Evolutionary conservation across 2,329 filamentous ascomycete species (phyloP), one percentile per base, ranked within the genome.

Genomic region (Xylaria sp.): DNA sequence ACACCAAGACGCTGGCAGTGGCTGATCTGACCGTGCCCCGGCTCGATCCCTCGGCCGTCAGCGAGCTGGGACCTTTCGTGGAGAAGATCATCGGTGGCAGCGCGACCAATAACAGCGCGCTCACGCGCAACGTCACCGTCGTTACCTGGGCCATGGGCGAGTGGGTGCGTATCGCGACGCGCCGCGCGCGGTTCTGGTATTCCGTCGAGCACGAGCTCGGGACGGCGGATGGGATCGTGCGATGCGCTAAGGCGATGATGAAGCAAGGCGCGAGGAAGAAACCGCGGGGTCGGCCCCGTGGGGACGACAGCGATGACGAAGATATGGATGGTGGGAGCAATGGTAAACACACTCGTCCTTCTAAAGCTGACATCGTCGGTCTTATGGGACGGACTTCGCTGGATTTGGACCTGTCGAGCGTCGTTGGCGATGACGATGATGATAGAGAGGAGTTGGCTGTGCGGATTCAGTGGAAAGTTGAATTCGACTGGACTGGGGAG

Each of bases 401-500:
- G 15, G 83, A 86, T 41, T 69, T 89, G 0, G 78, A 82, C 0
- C 71, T 86, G 6, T 75, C 84, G 18, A 63, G 48, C 3, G 75
- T 75, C 74, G 60, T 75, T 66, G 71, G 73, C 80, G 66, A 79
- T 60, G 77, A 72, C 80, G 66, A 79, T 61, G 77, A 81, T 1
- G 76, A 73, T 73, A 62, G 34, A 2, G 10, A 37, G 34, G 69
- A 80, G 10, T 81, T 85, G 1, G 77, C 82, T 12, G 65, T 90
- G 4, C 84, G 88, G 31, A 80, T 93, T 1, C 82, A 85, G 66
- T 93, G 91, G 91, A 82, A 79, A 56, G 89, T 92, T 52, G 79
- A 80, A 1, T 92, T 93, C 74, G 91, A 93, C 78, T 93, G 90
- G 91, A 90, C 90, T 0, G 91, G 91, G 6, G 91, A 93, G 76